Evolutionary conservation across 2,329 filamentous ascomycete genomes (phyloP).

Genomic region (Verticillium isaacii): DNA sequence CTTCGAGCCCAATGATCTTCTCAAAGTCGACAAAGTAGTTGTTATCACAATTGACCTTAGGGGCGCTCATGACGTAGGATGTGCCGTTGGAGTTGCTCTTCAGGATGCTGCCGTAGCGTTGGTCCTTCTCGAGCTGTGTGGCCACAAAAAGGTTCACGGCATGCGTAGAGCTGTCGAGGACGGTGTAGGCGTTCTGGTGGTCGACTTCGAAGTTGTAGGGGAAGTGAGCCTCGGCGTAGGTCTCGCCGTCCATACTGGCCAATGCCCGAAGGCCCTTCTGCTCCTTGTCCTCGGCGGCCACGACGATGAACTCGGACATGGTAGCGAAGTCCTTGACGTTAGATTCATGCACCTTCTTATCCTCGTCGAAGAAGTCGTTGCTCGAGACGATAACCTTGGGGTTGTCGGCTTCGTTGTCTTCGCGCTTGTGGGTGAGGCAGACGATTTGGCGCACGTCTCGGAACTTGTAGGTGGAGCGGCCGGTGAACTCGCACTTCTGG

Average conservation of each 20-base stretch:
- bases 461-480: slow-evolving; percentile 51
- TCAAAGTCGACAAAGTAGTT: slow-evolving; percentile 88
- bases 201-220: slow-evolving; percentile 77
- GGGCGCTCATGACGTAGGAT: slow-evolving; percentile 80
- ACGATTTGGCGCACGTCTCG: slow-evolving; percentile 52
- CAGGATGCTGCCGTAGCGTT: slow-evolving; percentile 79
- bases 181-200: slow-evolving; percentile 81
- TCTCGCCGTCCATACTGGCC: slow-evolving; percentile 77
- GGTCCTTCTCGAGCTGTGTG: slow-evolving; percentile 59
- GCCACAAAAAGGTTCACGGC: slow-evolving; percentile 92
- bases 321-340: slow-evolving; percentile 83
- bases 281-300: slow-evolving; percentile 69
- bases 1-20: slow-evolving; percentile 88
- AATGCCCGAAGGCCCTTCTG: slow-evolving; percentile 68
- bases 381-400: slow-evolving; percentile 70
- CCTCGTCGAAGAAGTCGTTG: slow-evolving; percentile 69
- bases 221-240: slow-evolving; percentile 80
- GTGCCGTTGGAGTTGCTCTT: slow-evolving; percentile 99
- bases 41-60: slow-evolving; percentile 75
- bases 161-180: slow-evolving; percentile 91
- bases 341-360: slow-evolving; percentile 56
- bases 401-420: slow-evolving; percentile 60
- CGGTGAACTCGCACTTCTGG: slow-evolving; percentile 82
- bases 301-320: slow-evolving; percentile 95
- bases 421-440: slow-evolving; percentile 51